phyloP scores from a whole-genome alignment of 805 yeast species.

The Starmerella roubikii region DNA sequence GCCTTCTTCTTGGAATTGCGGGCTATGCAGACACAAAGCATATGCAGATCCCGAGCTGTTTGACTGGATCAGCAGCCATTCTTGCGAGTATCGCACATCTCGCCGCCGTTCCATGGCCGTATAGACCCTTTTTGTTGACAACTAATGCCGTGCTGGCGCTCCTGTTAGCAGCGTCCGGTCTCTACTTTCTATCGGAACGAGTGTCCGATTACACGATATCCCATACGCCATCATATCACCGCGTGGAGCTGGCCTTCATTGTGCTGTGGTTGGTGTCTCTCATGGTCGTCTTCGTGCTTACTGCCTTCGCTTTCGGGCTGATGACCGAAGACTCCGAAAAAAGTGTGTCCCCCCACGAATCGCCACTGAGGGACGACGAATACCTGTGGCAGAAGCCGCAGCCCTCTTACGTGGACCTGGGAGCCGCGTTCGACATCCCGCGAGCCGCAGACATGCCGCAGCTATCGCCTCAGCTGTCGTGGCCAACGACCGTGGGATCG shows the following conservation, averaged over 20 bases:
- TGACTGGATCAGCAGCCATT: constrained; percentile 8
- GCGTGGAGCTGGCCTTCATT: constrained; percentile 11
- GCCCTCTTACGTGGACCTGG: constrained; percentile 1
- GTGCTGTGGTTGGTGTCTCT: constrained; percentile 13
- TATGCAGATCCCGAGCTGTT: constrained; percentile 12
- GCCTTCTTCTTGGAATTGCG: constrained; percentile 12
- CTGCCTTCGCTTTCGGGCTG: constrained; percentile 13
- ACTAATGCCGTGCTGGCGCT: neutral
- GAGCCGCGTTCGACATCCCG: constrained; percentile 2
- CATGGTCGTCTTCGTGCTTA: neutral
- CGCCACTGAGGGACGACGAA: too few species aligned
- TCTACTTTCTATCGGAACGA: constrained; percentile 13
- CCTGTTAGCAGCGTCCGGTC: constrained; percentile 8
- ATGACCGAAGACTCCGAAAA: neutral
- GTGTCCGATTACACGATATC: neutral
- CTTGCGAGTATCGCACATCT: constrained; percentile 1
- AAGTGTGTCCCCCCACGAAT: neutral
- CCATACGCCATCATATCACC: neutral
- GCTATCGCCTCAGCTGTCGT: constrained; percentile 8
- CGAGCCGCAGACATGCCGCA: neutral
- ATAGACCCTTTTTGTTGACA: constrained; percentile 2
- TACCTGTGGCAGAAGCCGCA: neutral
- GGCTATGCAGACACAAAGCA: neutral
- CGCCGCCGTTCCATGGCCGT: constrained; percentile 8
- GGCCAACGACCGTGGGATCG: constrained; percentile 12